Evolutionary conservation across 208 protist genomes (phyloP).

Genomic region (Acanthamoeba sp.): DNA sequence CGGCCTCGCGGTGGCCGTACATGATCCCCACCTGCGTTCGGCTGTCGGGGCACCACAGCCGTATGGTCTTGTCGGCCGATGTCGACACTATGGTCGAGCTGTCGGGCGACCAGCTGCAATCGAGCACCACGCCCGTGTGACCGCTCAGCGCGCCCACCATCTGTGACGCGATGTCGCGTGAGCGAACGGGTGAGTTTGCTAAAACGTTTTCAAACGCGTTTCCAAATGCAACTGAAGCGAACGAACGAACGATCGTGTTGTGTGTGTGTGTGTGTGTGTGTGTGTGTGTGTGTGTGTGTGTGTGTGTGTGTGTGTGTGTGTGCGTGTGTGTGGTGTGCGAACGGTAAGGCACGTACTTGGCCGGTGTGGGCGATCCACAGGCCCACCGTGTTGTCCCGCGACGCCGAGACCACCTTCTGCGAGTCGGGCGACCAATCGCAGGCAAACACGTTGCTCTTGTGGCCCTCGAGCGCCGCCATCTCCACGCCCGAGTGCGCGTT

Average conservation of each 20-base stretch:
- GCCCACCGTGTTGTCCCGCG: constrained; percentile 66
- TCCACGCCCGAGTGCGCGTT: constrained; percentile 71
- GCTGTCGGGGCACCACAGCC: constrained; percentile 23
- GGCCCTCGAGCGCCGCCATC: constrained; percentile 54
- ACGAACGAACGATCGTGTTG: background rate
- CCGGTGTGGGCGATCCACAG: constrained; percentile 77
- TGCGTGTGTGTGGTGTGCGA: constrained; percentile 68
- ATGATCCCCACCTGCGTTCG: constrained; percentile 3
- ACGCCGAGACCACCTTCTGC: constrained; percentile 74
- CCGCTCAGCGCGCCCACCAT: background rate
- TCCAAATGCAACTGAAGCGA: background rate
- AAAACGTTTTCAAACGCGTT: too few species aligned
- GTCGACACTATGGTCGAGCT: constrained; percentile 8
- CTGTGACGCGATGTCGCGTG: too few species aligned
- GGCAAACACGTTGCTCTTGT: constrained; percentile 69
- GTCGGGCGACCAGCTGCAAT: constrained; percentile 38
- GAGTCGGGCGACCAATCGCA: constrained; percentile 78
- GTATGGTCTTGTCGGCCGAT: constrained; percentile 38
- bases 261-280: background rate
- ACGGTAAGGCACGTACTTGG: constrained; percentile 67
- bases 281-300: background rate
- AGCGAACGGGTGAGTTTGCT: too few species aligned
- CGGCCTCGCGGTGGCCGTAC: constrained; percentile 53
- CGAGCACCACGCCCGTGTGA: constrained; percentile 36
- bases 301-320: background rate